Conservation (phyloP, 345 rosid species). For the Ailanthus altissimus region DNA sequence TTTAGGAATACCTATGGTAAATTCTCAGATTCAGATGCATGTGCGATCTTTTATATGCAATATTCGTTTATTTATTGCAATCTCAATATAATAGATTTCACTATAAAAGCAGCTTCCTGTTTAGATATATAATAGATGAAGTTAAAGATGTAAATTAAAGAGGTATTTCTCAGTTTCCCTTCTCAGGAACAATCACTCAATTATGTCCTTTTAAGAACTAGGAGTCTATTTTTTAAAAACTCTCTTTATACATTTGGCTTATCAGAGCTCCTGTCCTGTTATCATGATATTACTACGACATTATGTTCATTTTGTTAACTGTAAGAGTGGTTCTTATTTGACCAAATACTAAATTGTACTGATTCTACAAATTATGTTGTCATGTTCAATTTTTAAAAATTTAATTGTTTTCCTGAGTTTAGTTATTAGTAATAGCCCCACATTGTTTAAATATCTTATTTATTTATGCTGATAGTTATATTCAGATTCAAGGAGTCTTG, state of each 20-base stretch:
- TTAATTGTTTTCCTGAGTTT: background rate
- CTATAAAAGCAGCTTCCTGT: background rate
- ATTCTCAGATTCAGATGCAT: conserved; percentile 9
- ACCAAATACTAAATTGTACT: background rate
- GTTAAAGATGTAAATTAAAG: background rate
- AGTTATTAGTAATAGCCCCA: background rate
- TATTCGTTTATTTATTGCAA: background rate
- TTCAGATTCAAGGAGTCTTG: background rate
- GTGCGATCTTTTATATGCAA: too few relatives aligned
- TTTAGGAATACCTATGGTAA: conserved; percentile 95
- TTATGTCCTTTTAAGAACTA: background rate
- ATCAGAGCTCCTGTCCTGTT: background rate
- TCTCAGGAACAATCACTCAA: background rate
- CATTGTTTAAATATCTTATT: background rate
- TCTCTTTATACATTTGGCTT: background rate
- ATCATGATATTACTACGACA: background rate
- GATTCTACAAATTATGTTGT: background rate
- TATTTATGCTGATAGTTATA: background rate
- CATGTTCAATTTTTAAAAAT: background rate
- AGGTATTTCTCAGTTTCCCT: background rate
- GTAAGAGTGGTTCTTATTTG: background rate
- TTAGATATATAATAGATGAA: background rate
- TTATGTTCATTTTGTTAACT: background rate
- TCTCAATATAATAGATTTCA: background rate
- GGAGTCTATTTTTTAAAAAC: background rate